These are phyloP conservation scores for Panicum hallii DNA, from an alignment of 202 grass and related monocot genomes.

Conservation along the genomic window DNA sequence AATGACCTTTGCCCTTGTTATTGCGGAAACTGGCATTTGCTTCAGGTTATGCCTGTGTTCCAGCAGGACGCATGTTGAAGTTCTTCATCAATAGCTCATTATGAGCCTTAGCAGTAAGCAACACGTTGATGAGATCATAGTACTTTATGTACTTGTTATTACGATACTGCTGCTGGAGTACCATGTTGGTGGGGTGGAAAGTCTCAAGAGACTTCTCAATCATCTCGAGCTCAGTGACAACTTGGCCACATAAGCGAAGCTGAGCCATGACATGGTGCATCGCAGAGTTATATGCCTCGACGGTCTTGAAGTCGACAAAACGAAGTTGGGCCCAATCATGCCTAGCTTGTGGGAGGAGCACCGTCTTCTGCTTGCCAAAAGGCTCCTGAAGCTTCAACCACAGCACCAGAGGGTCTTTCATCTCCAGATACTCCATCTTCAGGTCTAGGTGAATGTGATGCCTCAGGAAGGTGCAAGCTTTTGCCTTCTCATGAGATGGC, in stretches of 20 bases:
- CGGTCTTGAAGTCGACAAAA: not conserved
- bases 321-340: not conserved
- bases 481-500: not conserved
- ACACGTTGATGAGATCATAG: not conserved
- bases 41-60: not conserved
- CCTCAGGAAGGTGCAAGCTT: not conserved
- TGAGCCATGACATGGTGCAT: not conserved
- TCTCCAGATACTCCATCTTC: not conserved
- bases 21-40: too few relatives aligned
- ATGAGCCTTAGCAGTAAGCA: not conserved
- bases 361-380: not conserved
- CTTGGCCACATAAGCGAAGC: not conserved
- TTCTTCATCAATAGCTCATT: not conserved
- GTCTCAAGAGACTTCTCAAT: not conserved
- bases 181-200: not conserved
- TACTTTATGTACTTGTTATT: constrained; percentile 16
- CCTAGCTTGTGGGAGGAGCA: not conserved
- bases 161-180: constrained; percentile 1
- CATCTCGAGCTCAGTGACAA: not conserved
- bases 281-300: not conserved
- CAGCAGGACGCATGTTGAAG: not conserved
- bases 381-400: not conserved
- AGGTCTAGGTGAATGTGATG: not conserved
- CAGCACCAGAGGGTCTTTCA: not conserved
- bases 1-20: too few relatives aligned